phyloP scores from a whole-genome alignment of 768 basidiomycete species.

The Tulasnella sp. region DNA sequence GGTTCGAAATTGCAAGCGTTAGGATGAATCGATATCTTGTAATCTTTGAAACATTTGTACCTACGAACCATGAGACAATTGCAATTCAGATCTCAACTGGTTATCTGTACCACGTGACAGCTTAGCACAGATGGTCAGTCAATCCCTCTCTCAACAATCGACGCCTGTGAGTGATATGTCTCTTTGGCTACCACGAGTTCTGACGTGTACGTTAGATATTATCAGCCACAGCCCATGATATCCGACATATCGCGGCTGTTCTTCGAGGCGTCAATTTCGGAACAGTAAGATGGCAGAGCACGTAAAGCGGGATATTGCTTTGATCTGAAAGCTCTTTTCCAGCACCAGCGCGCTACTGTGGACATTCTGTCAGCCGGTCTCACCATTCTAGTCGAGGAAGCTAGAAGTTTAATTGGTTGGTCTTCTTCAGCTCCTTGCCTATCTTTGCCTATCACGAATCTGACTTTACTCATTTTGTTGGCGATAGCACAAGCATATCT shows the following conservation, averaged over 20 bases:
- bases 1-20: no score
- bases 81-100: no score
- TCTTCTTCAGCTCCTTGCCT: neutral
- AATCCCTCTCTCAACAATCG: no score
- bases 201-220: no score
- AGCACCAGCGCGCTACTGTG: constrained; percentile 57
- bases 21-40: no score
- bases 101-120: no score
- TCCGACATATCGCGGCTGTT: constrained; percentile 64
- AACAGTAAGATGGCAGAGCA: constrained; percentile 40
- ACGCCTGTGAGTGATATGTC: no score
- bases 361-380: constrained; percentile 57
- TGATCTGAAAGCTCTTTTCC: constrained; percentile 1
- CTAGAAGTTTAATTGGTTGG: constrained; percentile 64
- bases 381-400: constrained; percentile 73
- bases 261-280: constrained; percentile 72
- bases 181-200: no score
- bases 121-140: no score
- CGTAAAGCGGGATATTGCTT: neutral
- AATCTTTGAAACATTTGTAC: no score
- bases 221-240: no score
- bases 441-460: neutral
- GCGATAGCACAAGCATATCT: constrained; percentile 72
- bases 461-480: neutral
- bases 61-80: no score